Base-by-base conservation (phyloP, 345 rosid genomes). In the Citrus maxima region DNA sequence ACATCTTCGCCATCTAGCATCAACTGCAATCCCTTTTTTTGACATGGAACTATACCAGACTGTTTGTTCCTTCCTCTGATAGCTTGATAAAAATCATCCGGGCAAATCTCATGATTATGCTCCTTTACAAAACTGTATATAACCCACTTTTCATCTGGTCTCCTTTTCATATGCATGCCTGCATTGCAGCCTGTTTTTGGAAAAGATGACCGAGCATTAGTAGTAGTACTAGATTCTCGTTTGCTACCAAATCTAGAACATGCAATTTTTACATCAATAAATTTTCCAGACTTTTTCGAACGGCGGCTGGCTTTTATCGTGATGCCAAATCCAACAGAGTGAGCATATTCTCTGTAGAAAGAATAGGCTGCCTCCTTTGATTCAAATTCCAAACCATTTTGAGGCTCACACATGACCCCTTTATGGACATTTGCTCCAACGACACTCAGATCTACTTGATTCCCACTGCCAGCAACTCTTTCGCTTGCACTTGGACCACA, bases 231-330 rank as follows among this genome's bases (percentile, higher is more conserved):
- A 65, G 84, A 77, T 77, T 80, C 85, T 0, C 85, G 88, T 80
- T 75, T 87, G 81, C 74, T 85, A 77, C 89, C 89, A 75, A 84
- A 87, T 64, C 88, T 82, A 51, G 89, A 87, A 83, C 86, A 87
- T 25, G 87, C 86, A 80, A 87, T 77, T 73, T 87, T 87, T 22
- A 87, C 87, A 77, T 87, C 89, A 79, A 84, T 87, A 66, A 87
- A 87, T 59, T 87, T 87, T 22, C 88, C 87, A 40, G 86, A 80
- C n/a, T 71, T 87, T 84, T 87, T 87, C 10, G 89, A 87, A 63
- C 87, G 87, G 10, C 89, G 87, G 42, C 89, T 86, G 4, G 87
- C 84, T 77, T 84, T 86, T 58, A 86, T 86, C 19, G 89, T 86
- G 83, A 86, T 82, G 74, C 86, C 86, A 67, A 86, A 86, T 60